phyloP scores from a whole-genome alignment of 345 rosid genomes.

The Citrus maxima region DNA sequence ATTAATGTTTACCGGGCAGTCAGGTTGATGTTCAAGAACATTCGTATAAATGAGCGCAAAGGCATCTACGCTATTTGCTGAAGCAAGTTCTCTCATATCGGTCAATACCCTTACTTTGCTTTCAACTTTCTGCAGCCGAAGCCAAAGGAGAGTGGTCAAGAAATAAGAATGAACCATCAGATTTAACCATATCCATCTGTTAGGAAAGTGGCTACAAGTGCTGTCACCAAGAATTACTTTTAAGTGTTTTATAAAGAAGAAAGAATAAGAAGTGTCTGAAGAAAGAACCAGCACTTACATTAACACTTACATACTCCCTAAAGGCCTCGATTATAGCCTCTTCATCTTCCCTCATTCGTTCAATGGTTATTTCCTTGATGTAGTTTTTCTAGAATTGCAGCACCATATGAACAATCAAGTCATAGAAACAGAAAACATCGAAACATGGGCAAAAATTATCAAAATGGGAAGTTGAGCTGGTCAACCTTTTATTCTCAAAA shows the following conservation, averaged over 20 bases:
- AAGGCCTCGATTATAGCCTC: constrained; percentile 95
- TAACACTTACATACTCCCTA: constrained; percentile 83
- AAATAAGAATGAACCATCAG: background rate
- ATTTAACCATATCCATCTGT: background rate
- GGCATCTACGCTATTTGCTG: constrained; percentile 95
- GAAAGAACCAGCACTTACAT: constrained; percentile 51
- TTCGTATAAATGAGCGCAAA: constrained; percentile 91
- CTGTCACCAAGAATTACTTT: background rate
- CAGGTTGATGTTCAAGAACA: constrained; percentile 97
- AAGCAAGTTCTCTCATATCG: constrained; percentile 97
- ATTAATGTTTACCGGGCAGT: constrained; percentile 71
- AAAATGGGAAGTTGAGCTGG: background rate
- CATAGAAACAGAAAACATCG: constrained; percentile 1
- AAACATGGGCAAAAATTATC: constrained; percentile 7
- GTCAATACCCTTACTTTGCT: constrained; percentile 81
- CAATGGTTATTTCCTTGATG: constrained; percentile 97
- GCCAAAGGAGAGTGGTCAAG: constrained; percentile 4
- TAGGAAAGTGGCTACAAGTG: background rate
- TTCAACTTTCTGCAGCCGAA: constrained; percentile 76
- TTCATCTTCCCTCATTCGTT: constrained; percentile 93
- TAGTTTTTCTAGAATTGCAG: constrained; percentile 63
- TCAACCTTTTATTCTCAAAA: background rate
- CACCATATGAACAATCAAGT: constrained; percentile 6
- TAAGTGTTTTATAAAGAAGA: background rate
- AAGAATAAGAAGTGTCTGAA: background rate